A percentile compares a stretch with the other conserved stretches of the same genome.
Evolutionary conservation across 2,329 filamentous ascomycete species (phyloP).

Genomic region (Scedosporium boydii): DNA sequence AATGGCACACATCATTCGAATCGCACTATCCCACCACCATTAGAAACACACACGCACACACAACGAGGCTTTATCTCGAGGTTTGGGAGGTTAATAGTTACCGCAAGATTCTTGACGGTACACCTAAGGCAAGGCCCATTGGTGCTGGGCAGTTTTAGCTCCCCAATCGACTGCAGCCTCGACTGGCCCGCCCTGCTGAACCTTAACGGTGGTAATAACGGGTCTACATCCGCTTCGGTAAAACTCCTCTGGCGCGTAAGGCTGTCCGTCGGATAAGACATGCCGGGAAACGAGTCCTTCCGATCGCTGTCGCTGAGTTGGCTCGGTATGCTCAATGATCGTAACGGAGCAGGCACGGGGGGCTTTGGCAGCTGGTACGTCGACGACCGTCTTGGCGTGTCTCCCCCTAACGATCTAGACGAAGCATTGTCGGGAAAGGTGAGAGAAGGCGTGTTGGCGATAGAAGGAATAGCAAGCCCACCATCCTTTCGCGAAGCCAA

Average conservation of each 20-base stretch:
- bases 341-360: conserved; percentile 20
- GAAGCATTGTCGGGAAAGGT: conserved; percentile 15
- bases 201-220: conserved; percentile 45
- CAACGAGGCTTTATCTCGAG: neutral
- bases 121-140: conserved; percentile 42
- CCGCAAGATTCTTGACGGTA: conserved; percentile 33
- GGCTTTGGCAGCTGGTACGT: conserved; percentile 22
- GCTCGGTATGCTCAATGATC: conserved; percentile 22
- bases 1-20: neutral
- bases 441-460: conserved; percentile 13
- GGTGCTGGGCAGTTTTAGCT: conserved; percentile 40
- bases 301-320: conserved; percentile 25
- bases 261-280: conserved; percentile 31
- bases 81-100: conserved; percentile 20
- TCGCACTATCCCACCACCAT: neutral
- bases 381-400: conserved; percentile 20
- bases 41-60: neutral
- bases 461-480: conserved; percentile 32
- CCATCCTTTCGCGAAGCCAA: conserved; percentile 22
- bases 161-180: conserved; percentile 46
- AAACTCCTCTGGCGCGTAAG: conserved; percentile 26
- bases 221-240: conserved; percentile 38
- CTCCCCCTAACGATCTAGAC: conserved; percentile 14
- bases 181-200: conserved; percentile 41
- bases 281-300: conserved; percentile 25